A percentile compares a stretch with the other conserved stretches of the same genome.
These are phyloP conservation scores for Letharia lupina DNA, from an alignment of 495 filamentous ascomycete genomes.

Conservation along the genomic window DNA sequence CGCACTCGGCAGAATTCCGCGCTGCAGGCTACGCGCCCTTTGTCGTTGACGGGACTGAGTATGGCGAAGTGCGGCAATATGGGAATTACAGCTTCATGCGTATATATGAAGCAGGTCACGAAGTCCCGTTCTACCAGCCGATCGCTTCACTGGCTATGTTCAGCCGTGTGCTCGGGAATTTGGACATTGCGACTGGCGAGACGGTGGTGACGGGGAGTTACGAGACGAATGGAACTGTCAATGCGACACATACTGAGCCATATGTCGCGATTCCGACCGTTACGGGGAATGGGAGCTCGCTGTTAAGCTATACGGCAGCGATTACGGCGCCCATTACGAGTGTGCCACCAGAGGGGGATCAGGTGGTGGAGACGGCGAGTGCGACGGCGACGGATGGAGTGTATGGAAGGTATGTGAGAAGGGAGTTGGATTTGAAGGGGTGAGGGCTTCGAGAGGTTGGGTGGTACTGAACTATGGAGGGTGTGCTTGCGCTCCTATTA, in stretches of 20 bases:
- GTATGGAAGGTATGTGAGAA: constrained; percentile 20
- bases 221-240: constrained; percentile 38
- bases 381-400: constrained; percentile 20
- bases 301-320: constrained; percentile 12
- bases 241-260: constrained; percentile 49
- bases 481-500: not conserved
- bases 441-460: constrained; percentile 9
- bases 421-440: constrained; percentile 17
- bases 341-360: constrained; percentile 7
- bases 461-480: not conserved
- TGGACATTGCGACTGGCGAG: constrained; percentile 29
- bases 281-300: not conserved
- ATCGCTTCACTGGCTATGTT: constrained; percentile 34
- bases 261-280: constrained; percentile 41
- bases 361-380: constrained; percentile 12
- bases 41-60: constrained; percentile 33
- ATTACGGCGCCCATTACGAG: constrained; percentile 18
- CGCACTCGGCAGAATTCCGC: constrained; percentile 37
- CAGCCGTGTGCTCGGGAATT: constrained; percentile 27
- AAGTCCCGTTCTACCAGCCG: constrained; percentile 35
- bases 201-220: constrained; percentile 37
- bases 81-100: constrained; percentile 39
- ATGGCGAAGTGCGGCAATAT: constrained; percentile 36
- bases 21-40: constrained; percentile 47
- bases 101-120: constrained; percentile 36